Base-by-base conservation (phyloP, 2,329 filamentous ascomycete genomes). In the Colletotrichum musicola region DNA sequence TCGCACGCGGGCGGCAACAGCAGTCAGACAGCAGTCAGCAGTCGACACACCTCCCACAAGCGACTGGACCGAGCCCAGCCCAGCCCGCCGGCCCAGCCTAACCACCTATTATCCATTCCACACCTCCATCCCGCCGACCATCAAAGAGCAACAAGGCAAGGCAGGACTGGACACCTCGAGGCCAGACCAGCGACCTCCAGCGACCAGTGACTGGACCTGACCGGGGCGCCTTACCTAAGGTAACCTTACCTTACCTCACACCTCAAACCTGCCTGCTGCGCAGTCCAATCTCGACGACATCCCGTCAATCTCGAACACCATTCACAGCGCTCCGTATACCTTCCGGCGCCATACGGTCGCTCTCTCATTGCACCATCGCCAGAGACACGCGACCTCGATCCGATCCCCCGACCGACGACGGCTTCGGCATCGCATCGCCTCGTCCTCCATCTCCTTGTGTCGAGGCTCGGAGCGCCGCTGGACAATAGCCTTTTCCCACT, bases 231-330 rank as follows among this genome's bases (percentile, higher is more conserved):
- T 67, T 64, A 68, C 61, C 64, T 64, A 57, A 62, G 35, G 44
- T 46, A 54, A 47, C 61, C 35, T 42, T 47, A 47, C 49, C 63
- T 61, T 22, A 63, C 64, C 59, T 22, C 22, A 25, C 2, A 62
- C 64, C 59, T 63, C 64, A 57, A 62, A 51, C 58, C 58, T 25
- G 35, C 64, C 25, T 35, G 50, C 64, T 62, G 53, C 53, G 64
- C 64, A 67, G 47, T 56, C 61, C 60, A 49, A 68, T 54, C 64
- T 68, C 30, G 61, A 68, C 64, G 64, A 64, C 54, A 38, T 68
- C 54, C 46, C 60, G 18, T 42, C 16, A 14, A 14, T n/a, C 42
- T 64, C 30, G 30, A 57, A 49, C 54, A 51, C 46, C 42, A 57
- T 27, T 22, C 30, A 35, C 20, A 16, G 22, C 35, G 35, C 47